These are phyloP conservation scores for Diplodia mutila DNA, from an alignment of 2,329 filamentous ascomycete genomes.

Conservation along the genomic window DNA sequence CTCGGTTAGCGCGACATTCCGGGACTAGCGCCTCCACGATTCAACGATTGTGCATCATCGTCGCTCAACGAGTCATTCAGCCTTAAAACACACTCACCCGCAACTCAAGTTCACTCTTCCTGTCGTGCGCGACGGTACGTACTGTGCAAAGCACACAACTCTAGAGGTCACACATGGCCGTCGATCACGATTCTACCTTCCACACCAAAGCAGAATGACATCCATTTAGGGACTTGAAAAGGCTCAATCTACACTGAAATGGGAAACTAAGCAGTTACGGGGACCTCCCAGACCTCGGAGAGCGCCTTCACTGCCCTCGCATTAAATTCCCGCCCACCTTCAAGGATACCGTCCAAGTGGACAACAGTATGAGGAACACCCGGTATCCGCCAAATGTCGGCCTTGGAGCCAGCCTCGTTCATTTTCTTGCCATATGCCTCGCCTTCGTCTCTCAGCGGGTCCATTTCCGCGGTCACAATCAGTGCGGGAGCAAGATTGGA, in stretches of 20 bases:
- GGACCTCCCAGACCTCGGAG: slow-evolving; percentile 1
- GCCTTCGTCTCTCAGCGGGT: slow-evolving; percentile 48
- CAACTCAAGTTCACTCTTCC: not conserved
- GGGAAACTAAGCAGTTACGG: not conserved
- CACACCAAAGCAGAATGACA: not conserved
- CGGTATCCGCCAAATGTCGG: slow-evolving; percentile 37
- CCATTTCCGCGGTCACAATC: slow-evolving; percentile 47
- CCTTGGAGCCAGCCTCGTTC: slow-evolving; percentile 40
- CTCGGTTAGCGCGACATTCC: slow-evolving; percentile 1
- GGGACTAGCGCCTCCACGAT: slow-evolving; percentile 1
- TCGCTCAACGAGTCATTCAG: not conserved
- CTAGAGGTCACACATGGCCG: not conserved
- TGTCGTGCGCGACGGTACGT: not conserved
- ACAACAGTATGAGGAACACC: slow-evolving; percentile 41
- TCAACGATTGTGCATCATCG: not conserved
- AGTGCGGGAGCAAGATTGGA: slow-evolving; percentile 44
- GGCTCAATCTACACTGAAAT: not conserved
- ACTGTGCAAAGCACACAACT: not conserved
- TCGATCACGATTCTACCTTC: not conserved
- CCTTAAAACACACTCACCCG: not conserved
- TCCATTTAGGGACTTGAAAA: not conserved
- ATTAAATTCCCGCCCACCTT: slow-evolving; percentile 18
- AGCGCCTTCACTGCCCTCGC: slow-evolving; percentile 3
- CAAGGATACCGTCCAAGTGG: slow-evolving; percentile 13
- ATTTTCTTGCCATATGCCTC: slow-evolving; percentile 46